Percentiles rank a stretch among this genome's conserved stretches.
phyloP scores from a whole-genome alignment of 2,329 filamentous ascomycete genomes.

The Aspergillus sp. region DNA sequence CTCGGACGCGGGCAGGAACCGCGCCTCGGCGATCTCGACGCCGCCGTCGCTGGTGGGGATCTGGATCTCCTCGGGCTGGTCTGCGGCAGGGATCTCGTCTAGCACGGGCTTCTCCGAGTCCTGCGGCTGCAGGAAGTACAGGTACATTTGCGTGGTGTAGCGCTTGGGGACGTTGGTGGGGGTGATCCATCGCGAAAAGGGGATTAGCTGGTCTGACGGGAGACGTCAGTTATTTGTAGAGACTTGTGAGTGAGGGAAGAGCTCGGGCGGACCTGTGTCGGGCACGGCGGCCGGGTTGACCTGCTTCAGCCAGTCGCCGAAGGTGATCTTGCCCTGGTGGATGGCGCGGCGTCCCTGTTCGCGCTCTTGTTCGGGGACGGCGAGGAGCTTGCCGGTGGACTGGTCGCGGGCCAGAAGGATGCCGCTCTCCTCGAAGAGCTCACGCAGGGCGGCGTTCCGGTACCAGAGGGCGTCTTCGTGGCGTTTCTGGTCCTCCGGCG shows the following conservation, averaged over 20 bases:
- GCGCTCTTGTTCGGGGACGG: conserved; percentile 58
- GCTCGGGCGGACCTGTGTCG: conserved; percentile 55
- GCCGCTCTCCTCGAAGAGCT: conserved; percentile 94
- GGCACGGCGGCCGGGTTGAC: conserved; percentile 36
- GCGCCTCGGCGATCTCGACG: conserved; percentile 70
- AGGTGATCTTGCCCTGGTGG: conserved; percentile 64
- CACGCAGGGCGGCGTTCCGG: conserved; percentile 78
- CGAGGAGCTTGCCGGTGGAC: conserved; percentile 53
- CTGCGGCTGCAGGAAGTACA: conserved; percentile 74
- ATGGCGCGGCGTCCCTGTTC: conserved; percentile 67
- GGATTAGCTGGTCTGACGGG: conserved; percentile 62
- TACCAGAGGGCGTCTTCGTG: conserved; percentile 74
- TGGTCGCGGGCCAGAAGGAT: conserved; percentile 67
- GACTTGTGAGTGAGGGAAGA: not conserved
- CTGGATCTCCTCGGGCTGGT: conserved; percentile 59
- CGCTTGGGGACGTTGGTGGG: conserved; percentile 68
- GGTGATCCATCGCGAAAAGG: conserved; percentile 92
- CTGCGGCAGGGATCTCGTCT: conserved; percentile 35
- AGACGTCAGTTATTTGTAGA: conserved; percentile 1
- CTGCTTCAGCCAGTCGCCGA: conserved; percentile 62
- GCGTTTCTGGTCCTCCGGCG: conserved; percentile 50
- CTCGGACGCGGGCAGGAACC: conserved; percentile 67
- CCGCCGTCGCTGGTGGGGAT: conserved; percentile 70
- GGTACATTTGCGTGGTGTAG: conserved; percentile 95
- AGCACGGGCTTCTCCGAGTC: conserved; percentile 30